A percentile compares a stretch with the other conserved stretches of the same genome.
These are phyloP conservation scores for Chromera velia DNA, from an alignment of 73 alveolate species.

Conservation along the genomic window DNA sequence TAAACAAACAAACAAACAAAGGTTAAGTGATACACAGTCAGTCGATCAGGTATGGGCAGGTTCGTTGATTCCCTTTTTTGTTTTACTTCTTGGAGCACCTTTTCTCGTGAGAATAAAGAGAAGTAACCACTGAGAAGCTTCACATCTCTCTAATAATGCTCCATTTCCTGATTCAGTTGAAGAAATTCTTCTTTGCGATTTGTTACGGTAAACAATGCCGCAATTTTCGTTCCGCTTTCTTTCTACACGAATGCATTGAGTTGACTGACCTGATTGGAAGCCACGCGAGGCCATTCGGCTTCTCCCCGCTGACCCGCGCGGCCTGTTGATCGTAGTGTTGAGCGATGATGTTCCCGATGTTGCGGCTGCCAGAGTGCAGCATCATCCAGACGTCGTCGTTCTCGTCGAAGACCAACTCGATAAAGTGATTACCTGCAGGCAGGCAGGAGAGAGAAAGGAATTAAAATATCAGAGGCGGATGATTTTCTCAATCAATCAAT, in stretches of 20 bases:
- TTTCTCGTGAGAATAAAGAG: no score
- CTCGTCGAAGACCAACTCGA: constrained; percentile 49
- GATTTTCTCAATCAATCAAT: no score
- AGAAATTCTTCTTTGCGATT: background rate
- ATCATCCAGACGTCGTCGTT: constrained; percentile 50
- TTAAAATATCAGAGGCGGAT: no score
- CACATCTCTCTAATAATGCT: constrained; percentile 4
- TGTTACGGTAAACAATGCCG: constrained; percentile 16
- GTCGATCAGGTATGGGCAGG: no score
- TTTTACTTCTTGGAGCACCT: no score
- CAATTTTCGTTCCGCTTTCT: constrained; percentile 6
- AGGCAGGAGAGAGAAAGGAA: no score
- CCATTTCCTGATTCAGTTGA: background rate
- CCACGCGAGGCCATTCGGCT: background rate
- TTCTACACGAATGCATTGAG: background rate
- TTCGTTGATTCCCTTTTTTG: no score
- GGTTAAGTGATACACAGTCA: no score
- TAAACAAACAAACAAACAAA: no score
- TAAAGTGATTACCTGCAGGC: constrained; percentile 51
- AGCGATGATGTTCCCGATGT: constrained; percentile 50
- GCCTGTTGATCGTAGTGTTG: constrained; percentile 48
- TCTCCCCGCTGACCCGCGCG: constrained; percentile 4
- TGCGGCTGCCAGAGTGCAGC: constrained; percentile 53
- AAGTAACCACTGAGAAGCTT: background rate
- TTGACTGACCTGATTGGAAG: background rate